These are phyloP conservation scores for Leptodontidium sp. DNA, from an alignment of 2,329 filamentous ascomycete species.

Conservation along the genomic window DNA sequence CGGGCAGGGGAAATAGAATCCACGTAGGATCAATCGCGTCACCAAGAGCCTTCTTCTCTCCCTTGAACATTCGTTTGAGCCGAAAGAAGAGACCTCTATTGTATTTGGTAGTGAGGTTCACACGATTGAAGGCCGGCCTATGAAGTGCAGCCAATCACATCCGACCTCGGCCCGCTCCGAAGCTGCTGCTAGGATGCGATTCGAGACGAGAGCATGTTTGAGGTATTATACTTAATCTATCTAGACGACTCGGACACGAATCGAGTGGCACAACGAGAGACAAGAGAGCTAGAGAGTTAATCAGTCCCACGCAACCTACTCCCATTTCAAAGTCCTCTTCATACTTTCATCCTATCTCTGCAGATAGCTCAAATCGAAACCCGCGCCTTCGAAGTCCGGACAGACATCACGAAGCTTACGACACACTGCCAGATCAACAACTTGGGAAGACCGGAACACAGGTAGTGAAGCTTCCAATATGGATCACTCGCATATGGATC, in stretches of 20 bases:
- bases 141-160: neutral
- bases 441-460: neutral
- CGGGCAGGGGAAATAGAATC: too few relatives aligned
- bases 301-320: neutral
- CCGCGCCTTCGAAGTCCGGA: neutral
- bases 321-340: too few relatives aligned
- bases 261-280: neutral
- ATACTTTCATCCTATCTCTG: constrained; percentile 12
- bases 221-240: neutral
- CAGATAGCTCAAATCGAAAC: neutral
- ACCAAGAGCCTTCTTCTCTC: too few relatives aligned
- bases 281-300: neutral
- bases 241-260: neutral
- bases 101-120: too few relatives aligned
- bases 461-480: constrained; percentile 21
- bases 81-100: too few relatives aligned
- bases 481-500: constrained; percentile 52
- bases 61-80: too few relatives aligned
- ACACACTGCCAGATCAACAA: neutral
- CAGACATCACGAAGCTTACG: neutral
- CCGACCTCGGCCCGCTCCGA: constrained; percentile 14
- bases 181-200: neutral
- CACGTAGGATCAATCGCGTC: too few relatives aligned
- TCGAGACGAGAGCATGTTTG: constrained; percentile 17
- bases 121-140: too few relatives aligned